These are phyloP conservation scores for Vanilla planifolia DNA, from an alignment of 106 monocot species.

Conservation along the genomic window DNA sequence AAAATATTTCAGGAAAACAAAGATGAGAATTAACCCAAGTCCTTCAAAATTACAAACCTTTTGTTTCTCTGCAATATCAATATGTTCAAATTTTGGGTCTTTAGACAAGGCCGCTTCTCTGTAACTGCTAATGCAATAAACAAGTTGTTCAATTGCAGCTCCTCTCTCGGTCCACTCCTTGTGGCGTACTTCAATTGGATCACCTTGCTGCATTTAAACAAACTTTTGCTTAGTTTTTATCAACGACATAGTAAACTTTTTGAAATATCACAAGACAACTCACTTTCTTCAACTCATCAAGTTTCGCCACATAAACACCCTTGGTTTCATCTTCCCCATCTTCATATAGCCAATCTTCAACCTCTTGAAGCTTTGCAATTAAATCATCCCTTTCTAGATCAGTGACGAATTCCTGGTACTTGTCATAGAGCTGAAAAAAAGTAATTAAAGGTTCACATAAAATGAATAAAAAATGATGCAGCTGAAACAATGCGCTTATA, in stretches of 20 bases:
- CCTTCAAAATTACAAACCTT: slow-evolving; percentile 42
- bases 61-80: slow-evolving; percentile 81
- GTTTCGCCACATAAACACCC: slow-evolving; percentile 84
- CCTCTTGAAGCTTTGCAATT: slow-evolving; percentile 63
- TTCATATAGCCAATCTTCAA: slow-evolving; percentile 98
- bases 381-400: slow-evolving; percentile 50
- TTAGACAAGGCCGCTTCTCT: slow-evolving; percentile 76
- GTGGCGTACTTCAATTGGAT: slow-evolving; percentile 73
- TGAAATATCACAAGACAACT: background rate
- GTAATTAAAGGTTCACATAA: background rate
- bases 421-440: slow-evolving; percentile 64
- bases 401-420: slow-evolving; percentile 66
- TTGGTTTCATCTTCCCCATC: slow-evolving; percentile 95
- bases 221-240: background rate
- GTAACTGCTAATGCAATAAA: slow-evolving; percentile 71
- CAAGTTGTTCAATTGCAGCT: slow-evolving; percentile 47
- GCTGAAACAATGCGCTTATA: background rate
- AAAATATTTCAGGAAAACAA: background rate
- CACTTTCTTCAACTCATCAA: slow-evolving; percentile 91
- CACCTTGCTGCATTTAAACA: slow-evolving; percentile 50
- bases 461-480: background rate
- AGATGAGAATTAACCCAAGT: background rate
- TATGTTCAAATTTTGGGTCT: slow-evolving; percentile 88
- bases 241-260: background rate
- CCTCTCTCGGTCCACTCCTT: slow-evolving; percentile 72